phyloP scores from a whole-genome alignment of 495 filamentous ascomycete species.

The Penicillium nucicola region DNA sequence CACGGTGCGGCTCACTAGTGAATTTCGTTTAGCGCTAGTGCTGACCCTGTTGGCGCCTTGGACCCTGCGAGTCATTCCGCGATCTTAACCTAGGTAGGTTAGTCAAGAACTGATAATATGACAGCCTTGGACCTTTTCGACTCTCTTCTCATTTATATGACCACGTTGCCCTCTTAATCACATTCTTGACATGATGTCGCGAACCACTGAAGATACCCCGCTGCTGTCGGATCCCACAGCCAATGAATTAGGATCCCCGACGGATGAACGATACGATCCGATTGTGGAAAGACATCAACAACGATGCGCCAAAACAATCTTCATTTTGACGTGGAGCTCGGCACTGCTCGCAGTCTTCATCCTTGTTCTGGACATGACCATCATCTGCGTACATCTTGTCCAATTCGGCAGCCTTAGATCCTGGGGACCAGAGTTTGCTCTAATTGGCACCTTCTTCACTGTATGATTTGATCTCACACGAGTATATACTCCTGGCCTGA shows the following conservation, averaged over 20 bases:
- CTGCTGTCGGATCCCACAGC: not conserved
- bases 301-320: constrained; percentile 3
- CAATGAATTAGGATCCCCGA: not conserved
- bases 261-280: not conserved
- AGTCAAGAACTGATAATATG: not conserved
- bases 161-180: not conserved
- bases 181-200: not conserved
- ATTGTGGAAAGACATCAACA: not conserved
- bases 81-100: not conserved
- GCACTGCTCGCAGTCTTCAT: constrained; percentile 1
- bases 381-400: not conserved
- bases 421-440: not conserved
- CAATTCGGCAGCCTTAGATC: not conserved
- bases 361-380: not conserved
- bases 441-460: not conserved
- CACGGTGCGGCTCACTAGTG: no score
- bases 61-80: not conserved
- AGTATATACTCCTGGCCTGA: not conserved
- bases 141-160: not conserved
- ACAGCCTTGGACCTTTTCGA: not conserved
- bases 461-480: constrained; percentile 3
- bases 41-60: no score
- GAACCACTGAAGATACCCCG: constrained; percentile 1
- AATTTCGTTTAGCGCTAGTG: no score
- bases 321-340: constrained; percentile 2